A percentile compares a stretch with the other conserved stretches of the same genome.
phyloP scores from a whole-genome alignment of 2,329 filamentous ascomycete species.

The Clonostachys rosea region DNA sequence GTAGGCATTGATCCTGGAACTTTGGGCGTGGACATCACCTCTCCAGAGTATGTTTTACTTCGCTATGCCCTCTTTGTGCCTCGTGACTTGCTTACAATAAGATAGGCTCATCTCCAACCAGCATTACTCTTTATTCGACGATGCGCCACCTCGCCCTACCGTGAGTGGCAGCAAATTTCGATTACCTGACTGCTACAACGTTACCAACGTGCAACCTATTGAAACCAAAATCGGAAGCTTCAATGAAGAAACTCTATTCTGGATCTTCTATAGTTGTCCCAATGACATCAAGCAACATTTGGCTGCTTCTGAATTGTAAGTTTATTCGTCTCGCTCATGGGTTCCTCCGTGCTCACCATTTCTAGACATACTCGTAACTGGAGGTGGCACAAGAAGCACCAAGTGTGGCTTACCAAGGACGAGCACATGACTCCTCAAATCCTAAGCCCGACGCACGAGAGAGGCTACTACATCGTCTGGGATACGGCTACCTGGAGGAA shows the following conservation, averaged over 20 bases:
- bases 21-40: slow-evolving; percentile 53
- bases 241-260: slow-evolving; percentile 65
- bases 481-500: slow-evolving; percentile 58
- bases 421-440: slow-evolving; percentile 60
- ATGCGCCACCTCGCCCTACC: slow-evolving; percentile 51
- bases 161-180: slow-evolving; percentile 45
- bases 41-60: slow-evolving; percentile 46
- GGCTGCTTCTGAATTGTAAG: slow-evolving; percentile 60
- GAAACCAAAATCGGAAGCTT: slow-evolving; percentile 63
- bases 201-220: slow-evolving; percentile 61
- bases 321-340: not conserved
- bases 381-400: slow-evolving; percentile 65
- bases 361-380: slow-evolving; percentile 57
- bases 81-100: not conserved
- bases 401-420: slow-evolving; percentile 65
- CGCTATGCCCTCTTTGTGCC: not conserved
- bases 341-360: slow-evolving; percentile 1
- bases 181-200: slow-evolving; percentile 62
- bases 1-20: slow-evolving; percentile 53
- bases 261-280: slow-evolving; percentile 66
- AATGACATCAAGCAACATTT: slow-evolving; percentile 58
- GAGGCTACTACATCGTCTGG: slow-evolving; percentile 64
- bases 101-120: slow-evolving; percentile 52
- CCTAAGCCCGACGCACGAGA: slow-evolving; percentile 53
- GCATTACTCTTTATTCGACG: slow-evolving; percentile 57